Base-by-base conservation (phyloP, 2,329 filamentous ascomycete genomes). In the Colletotrichum tamarilloi region DNA sequence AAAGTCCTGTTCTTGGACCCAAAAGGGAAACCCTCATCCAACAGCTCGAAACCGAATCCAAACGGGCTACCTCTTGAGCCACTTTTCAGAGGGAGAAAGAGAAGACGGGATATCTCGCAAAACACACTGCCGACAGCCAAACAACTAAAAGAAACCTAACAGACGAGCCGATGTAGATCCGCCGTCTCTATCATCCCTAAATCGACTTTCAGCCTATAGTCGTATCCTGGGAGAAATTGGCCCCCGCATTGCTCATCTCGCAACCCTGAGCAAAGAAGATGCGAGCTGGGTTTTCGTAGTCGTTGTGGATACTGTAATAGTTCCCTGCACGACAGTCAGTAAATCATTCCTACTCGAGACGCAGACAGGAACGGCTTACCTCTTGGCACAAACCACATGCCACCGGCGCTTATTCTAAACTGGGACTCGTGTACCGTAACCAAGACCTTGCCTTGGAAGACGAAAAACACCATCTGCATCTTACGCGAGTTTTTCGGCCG, bases 381-480 rank as follows among this genome's bases (percentile, higher is more conserved):
- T 91, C 96, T 91, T 28, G 97, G 97, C 74, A 99, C 95, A 82
- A 98, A 95, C 89, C 94, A 98, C 82, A 95, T 93, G 66, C 96
- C 96, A 53, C 96, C 95, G 77, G 93, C 95, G 49, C 92, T 91
- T 76, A 98, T 95, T 69, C 93, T 91, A 81, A 99, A 98, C 74
- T 88, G 86, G 28, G 89, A 93, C 76, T 93, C 90, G 76, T 93
- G 91, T 60, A 97, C 90, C 32, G 91, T 93, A 24, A 98, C 95
- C 76, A 91, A 87, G 24, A 98, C 95, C 76, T 93, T 92, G 26
- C 97, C 97, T 57, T 90, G 89, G 77, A 95, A 92, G 35, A 99
- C 93, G 78, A 97, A 98, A 82, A 98, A 98, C 1, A 94, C 92
- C 93, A 99, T 97, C 80, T 98, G 95, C 94, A 98, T 98, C 85